Conservation (phyloP, 352 stramenopile species). For the Pythium biforme region DNA sequence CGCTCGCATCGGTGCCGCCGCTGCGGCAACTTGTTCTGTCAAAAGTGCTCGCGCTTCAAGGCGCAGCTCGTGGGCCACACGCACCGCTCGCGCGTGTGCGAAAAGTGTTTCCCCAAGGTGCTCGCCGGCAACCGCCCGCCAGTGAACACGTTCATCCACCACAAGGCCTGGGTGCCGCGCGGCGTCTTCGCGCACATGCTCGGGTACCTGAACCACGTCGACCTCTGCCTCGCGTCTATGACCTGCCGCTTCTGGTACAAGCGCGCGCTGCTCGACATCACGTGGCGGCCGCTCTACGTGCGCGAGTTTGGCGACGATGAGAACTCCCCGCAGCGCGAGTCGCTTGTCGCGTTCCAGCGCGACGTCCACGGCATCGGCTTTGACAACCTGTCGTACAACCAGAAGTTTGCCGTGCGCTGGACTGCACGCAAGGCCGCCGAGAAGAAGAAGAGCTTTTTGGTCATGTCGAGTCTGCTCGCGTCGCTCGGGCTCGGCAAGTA, state of each 20-base stretch:
- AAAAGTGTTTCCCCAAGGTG: conserved; percentile 85
- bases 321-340: conserved; percentile 73
- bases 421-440: conserved; percentile 76
- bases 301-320: conserved; percentile 82
- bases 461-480: conserved; percentile 78
- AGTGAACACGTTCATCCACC: conserved; percentile 85
- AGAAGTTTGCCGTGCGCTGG: conserved; percentile 84
- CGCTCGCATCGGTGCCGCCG: conserved; percentile 78
- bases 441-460: conserved; percentile 88
- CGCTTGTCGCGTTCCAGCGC: conserved; percentile 83
- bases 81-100: conserved; percentile 83
- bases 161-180: conserved; percentile 81
- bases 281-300: conserved; percentile 83
- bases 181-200: conserved; percentile 88
- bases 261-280: conserved; percentile 79
- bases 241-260: conserved; percentile 88
- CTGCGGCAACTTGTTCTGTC: conserved; percentile 80
- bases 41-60: conserved; percentile 81
- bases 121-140: conserved; percentile 67
- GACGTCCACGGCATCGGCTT: conserved; percentile 85
- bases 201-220: conserved; percentile 85
- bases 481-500: conserved; percentile 85
- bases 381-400: conserved; percentile 83
- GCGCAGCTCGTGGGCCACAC: conserved; percentile 74
- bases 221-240: conserved; percentile 82